Conservation (phyloP, 2,329 filamentous ascomycete genomes). For the Ciborinia camelliae region DNA sequence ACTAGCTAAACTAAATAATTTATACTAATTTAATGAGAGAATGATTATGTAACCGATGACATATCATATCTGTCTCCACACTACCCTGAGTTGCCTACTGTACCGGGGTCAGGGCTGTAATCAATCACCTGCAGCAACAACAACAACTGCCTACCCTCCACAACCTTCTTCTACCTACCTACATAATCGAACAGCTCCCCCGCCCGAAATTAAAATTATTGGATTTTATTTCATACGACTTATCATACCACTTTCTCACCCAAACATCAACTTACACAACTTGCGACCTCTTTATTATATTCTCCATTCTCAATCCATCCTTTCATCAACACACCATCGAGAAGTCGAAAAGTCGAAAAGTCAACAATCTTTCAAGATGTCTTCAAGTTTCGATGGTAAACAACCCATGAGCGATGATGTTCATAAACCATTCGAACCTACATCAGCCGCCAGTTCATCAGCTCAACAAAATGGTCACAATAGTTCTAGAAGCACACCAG, state of each 20-base stretch:
- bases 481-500: conserved; percentile 23
- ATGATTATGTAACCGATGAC: neutral
- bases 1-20: too few relatives aligned
- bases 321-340: neutral
- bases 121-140: neutral
- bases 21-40: too few relatives aligned
- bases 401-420: neutral
- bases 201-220: neutral
- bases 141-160: too few relatives aligned
- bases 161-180: neutral
- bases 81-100: too few relatives aligned
- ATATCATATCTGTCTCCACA: too few relatives aligned
- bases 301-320: neutral
- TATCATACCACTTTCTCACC: neutral
- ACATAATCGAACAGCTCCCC: neutral
- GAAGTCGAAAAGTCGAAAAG: neutral
- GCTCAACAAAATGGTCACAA: conserved; percentile 23
- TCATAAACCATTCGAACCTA: neutral
- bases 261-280: neutral
- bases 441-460: neutral
- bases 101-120: neutral
- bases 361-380: neutral
- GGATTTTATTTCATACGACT: neutral
- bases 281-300: neutral
- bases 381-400: conserved; percentile 9